These are phyloP conservation scores for Starmerella stellata DNA, from an alignment of 805 yeast genomes.

Conservation along the genomic window DNA sequence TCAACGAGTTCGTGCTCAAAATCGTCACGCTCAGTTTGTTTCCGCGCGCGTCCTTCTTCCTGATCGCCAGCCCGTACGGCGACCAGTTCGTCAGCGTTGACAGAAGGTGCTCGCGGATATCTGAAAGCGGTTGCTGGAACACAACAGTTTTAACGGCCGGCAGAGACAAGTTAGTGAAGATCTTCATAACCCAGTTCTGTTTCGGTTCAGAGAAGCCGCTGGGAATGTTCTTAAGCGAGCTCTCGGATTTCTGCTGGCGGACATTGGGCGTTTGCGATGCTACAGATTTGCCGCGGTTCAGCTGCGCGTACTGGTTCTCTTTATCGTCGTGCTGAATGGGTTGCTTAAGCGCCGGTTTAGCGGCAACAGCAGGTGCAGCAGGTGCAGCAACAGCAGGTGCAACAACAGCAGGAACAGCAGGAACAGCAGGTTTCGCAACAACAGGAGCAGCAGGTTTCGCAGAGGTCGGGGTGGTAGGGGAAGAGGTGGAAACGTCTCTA, in stretches of 20 bases:
- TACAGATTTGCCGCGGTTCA: too few relatives aligned
- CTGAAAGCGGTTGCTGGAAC: conserved; percentile 17
- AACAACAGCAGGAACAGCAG: too few relatives aligned
- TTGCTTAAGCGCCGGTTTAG: neutral
- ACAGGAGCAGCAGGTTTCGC: too few relatives aligned
- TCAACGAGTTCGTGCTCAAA: conserved; percentile 22
- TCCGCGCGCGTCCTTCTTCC: conserved; percentile 17
- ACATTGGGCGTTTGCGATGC: neutral
- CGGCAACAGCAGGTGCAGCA: neutral
- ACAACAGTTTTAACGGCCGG: conserved; percentile 16
- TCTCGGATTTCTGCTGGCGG: neutral
- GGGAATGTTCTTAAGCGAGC: neutral
- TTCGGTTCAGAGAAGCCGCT: conserved; percentile 15
- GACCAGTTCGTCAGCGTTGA: conserved; percentile 24
- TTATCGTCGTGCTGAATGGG: neutral
- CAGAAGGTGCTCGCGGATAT: conserved; percentile 20
- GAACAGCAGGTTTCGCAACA: too few relatives aligned
- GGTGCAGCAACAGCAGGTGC: too few relatives aligned
- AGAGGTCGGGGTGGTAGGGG: too few relatives aligned
- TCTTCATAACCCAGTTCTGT: conserved; percentile 26
- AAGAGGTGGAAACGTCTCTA: neutral
- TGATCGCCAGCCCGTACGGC: conserved; percentile 23
- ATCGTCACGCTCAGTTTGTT: conserved; percentile 21
- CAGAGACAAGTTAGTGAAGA: conserved; percentile 13
- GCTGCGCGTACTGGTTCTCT: neutral